Evolutionary conservation across 2,329 filamentous ascomycete genomes (phyloP), one percentile per base, ranked within the genome.

Genomic region (Aspergillus proliferans): DNA sequence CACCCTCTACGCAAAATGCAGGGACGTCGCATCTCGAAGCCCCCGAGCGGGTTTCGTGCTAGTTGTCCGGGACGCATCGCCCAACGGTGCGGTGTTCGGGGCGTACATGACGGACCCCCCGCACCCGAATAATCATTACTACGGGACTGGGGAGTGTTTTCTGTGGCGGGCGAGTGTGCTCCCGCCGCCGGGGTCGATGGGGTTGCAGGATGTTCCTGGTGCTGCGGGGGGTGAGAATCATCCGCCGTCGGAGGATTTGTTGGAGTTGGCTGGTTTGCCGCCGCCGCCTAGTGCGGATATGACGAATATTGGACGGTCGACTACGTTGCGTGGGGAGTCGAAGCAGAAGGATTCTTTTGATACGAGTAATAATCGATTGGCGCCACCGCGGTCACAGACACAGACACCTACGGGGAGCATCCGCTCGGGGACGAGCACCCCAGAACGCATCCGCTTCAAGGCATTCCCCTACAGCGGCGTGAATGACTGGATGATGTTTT

Each of bases 401-500:
- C 30, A 33, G 14, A 34, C 22, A 12, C 38, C 38, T 19, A 36
- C 42, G 33, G 6, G 18, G 15, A 10, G 34, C 1, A 48, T 36
- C 24, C 48, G 51, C 26, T 54, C 52, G 50, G 65, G 55, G n/a
- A 56, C 56, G 15, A 47, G 76, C 22, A 82, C 83, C 3, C 81
- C 83, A 4, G 87, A 92, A 53, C 79, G 83, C 22, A 88, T 97
- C 58, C 84, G 93, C 18, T 98, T 98, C 79, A 96, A 95, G 71
- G 92, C 92, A 0, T 98, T 97, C 61, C 91, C 92, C 0, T 97
- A 96, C 64, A 94, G 87, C 49, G 93, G 93, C 4, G 81, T 95
- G 38, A 97, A 98, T 67, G 93, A 97, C 69, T 98, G 95, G 67
- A 89, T 92, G 75, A 93, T 97, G 58, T 87, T 94, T 62, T 97